Percentiles rank a stretch among this genome's conserved stretches.
phyloP scores from a whole-genome alignment of 2,329 filamentous ascomycete genomes.

The Monilinia laxa region DNA sequence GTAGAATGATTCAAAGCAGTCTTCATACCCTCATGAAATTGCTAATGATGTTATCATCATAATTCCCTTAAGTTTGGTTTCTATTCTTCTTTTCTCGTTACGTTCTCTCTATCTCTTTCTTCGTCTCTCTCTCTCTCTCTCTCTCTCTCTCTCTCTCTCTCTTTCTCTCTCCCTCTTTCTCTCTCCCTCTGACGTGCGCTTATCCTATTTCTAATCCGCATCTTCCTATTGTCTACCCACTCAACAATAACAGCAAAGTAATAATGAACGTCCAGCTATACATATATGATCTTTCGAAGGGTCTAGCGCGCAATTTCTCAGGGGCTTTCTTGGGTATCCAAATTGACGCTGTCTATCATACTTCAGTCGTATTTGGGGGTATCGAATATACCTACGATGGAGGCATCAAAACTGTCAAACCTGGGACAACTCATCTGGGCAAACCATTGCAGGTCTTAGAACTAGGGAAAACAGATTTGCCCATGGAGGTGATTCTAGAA shows the following conservation, averaged over 20 bases:
- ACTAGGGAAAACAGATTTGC: slow-evolving; percentile 75
- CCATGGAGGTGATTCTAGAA: slow-evolving; percentile 78
- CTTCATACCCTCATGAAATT: not conserved
- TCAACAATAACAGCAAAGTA: slow-evolving; percentile 15
- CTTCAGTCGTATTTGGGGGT: slow-evolving; percentile 79
- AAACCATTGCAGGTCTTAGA: slow-evolving; percentile 72
- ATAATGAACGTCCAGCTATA: slow-evolving; percentile 74
- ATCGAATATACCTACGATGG: slow-evolving; percentile 89
- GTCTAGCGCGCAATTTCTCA: slow-evolving; percentile 51
- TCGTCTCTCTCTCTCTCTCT: slow-evolving; percentile 15
- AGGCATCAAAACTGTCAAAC: slow-evolving; percentile 76
- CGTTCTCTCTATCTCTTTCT: too few species aligned
- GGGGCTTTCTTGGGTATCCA: slow-evolving; percentile 60
- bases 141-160: slow-evolving; percentile 1
- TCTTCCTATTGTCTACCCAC: not conserved
- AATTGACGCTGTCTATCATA: slow-evolving; percentile 94
- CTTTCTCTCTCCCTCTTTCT: slow-evolving; percentile 13
- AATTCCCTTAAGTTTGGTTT: slow-evolving; percentile 5
- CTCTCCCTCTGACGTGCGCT: slow-evolving; percentile 1
- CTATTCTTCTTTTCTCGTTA: slow-evolving; percentile 13
- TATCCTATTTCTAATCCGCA: not conserved
- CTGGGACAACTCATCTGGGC: slow-evolving; percentile 85
- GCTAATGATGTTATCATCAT: not conserved
- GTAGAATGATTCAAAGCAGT: not conserved
- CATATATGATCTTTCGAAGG: slow-evolving; percentile 72